Evolutionary conservation across 2,329 filamentous ascomycete species (phyloP).

Genomic region (Stemphylium beticola): DNA sequence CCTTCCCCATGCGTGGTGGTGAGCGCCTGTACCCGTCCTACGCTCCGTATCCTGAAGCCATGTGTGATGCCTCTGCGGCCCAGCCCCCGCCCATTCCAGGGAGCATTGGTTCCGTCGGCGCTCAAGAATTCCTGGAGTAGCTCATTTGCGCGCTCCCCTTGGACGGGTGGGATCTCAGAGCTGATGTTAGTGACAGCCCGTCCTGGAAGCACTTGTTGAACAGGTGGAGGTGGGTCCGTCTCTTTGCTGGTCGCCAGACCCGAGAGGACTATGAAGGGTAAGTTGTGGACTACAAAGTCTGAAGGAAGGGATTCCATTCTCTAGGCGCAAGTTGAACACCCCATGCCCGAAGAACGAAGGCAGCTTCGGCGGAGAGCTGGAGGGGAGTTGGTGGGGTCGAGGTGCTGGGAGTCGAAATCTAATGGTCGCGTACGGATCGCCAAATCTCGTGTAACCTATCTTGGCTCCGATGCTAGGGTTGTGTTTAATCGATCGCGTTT

Average conservation of each 20-base stretch:
- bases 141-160: slow-evolving; percentile 67
- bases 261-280: slow-evolving; percentile 82
- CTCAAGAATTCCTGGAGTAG: slow-evolving; percentile 71
- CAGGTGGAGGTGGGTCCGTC: slow-evolving; percentile 53
- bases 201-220: slow-evolving; percentile 45
- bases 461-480: neutral
- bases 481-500: neutral
- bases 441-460: neutral
- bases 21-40: slow-evolving; percentile 74
- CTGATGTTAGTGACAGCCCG: slow-evolving; percentile 66
- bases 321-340: slow-evolving; percentile 31
- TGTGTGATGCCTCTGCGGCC: slow-evolving; percentile 53
- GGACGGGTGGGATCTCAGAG: slow-evolving; percentile 73
- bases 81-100: slow-evolving; percentile 69
- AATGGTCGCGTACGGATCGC: slow-evolving; percentile 4
- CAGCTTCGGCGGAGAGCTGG: slow-evolving; percentile 1
- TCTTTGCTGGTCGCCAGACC: slow-evolving; percentile 62
- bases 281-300: slow-evolving; percentile 84
- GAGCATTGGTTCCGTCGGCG: slow-evolving; percentile 67
- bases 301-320: slow-evolving; percentile 79
- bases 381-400: slow-evolving; percentile 3
- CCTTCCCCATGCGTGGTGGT: slow-evolving; percentile 16
- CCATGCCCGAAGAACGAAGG: slow-evolving; percentile 30
- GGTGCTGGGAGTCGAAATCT: slow-evolving; percentile 10
- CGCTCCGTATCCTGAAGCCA: slow-evolving; percentile 72